These are phyloP conservation scores for Trichosporon sp. DNA, from an alignment of 1,284 basidiomycete species.

Conservation along the genomic window DNA sequence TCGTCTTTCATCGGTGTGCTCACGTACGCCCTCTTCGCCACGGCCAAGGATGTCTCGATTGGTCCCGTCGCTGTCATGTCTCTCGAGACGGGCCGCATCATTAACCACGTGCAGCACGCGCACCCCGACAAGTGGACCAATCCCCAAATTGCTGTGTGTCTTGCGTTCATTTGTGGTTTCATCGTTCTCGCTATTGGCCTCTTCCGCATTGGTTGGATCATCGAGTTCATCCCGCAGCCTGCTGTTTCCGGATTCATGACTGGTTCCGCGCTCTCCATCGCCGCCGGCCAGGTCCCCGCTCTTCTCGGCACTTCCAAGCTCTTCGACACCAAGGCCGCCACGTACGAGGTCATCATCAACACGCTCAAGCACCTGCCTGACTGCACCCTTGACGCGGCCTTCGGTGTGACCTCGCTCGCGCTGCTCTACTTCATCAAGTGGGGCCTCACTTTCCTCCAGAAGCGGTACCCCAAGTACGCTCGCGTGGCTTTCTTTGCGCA, in stretches of 20 bases:
- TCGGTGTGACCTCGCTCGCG: slow-evolving; percentile 70
- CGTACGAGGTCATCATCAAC: slow-evolving; percentile 92
- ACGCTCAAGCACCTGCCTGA: slow-evolving; percentile 73
- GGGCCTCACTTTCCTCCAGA: slow-evolving; percentile 64
- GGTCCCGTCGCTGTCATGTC: slow-evolving; percentile 98
- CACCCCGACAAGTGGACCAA: slow-evolving; percentile 61
- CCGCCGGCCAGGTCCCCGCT: slow-evolving; percentile 78
- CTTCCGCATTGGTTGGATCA: slow-evolving; percentile 89
- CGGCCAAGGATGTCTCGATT: slow-evolving; percentile 93
- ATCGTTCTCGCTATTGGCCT: slow-evolving; percentile 91
- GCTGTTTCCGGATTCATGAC: slow-evolving; percentile 85
- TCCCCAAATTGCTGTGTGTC: slow-evolving; percentile 77
- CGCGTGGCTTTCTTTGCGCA: slow-evolving; percentile 85
- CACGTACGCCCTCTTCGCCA: slow-evolving; percentile 62
- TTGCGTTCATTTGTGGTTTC: slow-evolving; percentile 88
- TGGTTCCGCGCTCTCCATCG: slow-evolving; percentile 85
- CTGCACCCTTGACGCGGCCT: slow-evolving; percentile 81
- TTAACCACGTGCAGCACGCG: slow-evolving; percentile 64
- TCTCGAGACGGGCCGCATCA: slow-evolving; percentile 76
- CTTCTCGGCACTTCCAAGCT: slow-evolving; percentile 76
- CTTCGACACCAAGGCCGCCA: slow-evolving; percentile 77
- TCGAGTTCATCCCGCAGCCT: slow-evolving; percentile 80
- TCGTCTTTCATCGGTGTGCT: slow-evolving; percentile 84
- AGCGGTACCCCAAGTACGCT: slow-evolving; percentile 69
- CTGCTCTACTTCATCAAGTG: slow-evolving; percentile 74